A percentile compares a stretch with the other conserved stretches of the same genome.
Evolutionary conservation across 176 grass and related monocot species (phyloP).

Genomic region (Sorghum bicolor): DNA sequence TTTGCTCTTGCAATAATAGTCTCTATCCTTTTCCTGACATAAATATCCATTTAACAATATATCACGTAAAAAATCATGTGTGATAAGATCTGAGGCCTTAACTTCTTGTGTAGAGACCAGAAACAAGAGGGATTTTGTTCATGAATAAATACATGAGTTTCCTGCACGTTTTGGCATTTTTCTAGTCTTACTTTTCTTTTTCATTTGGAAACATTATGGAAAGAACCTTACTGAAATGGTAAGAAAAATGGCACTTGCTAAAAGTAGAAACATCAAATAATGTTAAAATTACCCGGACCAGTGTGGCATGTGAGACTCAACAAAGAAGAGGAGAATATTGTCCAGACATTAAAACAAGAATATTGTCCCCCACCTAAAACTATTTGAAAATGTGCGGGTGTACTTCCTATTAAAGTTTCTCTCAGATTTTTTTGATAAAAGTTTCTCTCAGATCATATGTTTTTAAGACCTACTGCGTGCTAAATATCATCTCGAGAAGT

Average conservation of each 20-base stretch:
- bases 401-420: not conserved
- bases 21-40: not conserved
- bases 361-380: not conserved
- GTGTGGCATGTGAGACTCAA: not conserved
- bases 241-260: not conserved
- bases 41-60: not conserved
- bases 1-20: constrained; percentile 6
- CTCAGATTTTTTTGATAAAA: not conserved
- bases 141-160: not conserved
- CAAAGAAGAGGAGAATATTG: not conserved
- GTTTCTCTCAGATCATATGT: not conserved
- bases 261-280: not conserved
- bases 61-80: not conserved
- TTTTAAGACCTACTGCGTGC: not conserved
- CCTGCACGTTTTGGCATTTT: not conserved
- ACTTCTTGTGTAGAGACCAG: constrained; percentile 1
- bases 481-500: not conserved
- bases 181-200: not conserved
- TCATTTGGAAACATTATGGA: not conserved
- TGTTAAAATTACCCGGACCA: not conserved
- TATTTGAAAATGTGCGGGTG: not conserved
- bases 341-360: not conserved
- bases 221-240: constrained; percentile 7
- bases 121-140: not conserved
- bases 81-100: constrained; percentile 6